Evolutionary conservation across 352 stramenopile genomes (phyloP), one percentile per base, ranked within the genome.

Genomic region (Discostella stelligera): DNA sequence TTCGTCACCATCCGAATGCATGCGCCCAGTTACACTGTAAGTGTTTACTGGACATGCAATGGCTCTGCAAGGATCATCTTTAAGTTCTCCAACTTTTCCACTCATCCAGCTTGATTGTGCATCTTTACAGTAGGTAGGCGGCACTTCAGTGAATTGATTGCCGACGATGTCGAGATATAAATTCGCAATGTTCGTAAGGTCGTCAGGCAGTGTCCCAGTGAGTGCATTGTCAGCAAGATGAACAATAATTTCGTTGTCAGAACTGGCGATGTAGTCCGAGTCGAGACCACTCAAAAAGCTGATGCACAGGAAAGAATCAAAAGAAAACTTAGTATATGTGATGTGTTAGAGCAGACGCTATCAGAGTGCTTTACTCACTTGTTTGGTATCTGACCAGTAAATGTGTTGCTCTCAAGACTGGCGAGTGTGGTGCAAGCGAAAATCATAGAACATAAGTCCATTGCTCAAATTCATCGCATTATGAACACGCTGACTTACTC

Each of bases 141-240:
- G 79, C 55, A 86, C 56, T 32, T 66, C 66, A 54, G 60, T 79
- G 56, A 86, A 74, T 70, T 86, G 50, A 27, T 86, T 86, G 39
- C 79, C 79, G 3, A 41, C 49, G 21, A 86, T 86, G 48, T 82
- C 79, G 11, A 83, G 39, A 59, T 72, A 86, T 60, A 86, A 74
- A 66, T 83, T 86, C 18, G 71, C 54, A 37, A 74, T 80, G 14
- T 75, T 82, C 16, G 39, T 23, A 46, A 85, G 83, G 13, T 84
- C 64, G 44, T 79, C 52, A 37, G 61, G 60, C 3, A 85, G 50
- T 32, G 84, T 70, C 0, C 71, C 72, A 2, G 70, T 85, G 23
- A 93, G 80, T 49, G 74, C 60, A 73, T 93, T 93, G 61, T 84
- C 76, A 27, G 76, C 74, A 48, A 93, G 56, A 49, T 86, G 79